Evolutionary conservation across 441 rosid species (phyloP).

Genomic region (Pelargonium citronellum): DNA sequence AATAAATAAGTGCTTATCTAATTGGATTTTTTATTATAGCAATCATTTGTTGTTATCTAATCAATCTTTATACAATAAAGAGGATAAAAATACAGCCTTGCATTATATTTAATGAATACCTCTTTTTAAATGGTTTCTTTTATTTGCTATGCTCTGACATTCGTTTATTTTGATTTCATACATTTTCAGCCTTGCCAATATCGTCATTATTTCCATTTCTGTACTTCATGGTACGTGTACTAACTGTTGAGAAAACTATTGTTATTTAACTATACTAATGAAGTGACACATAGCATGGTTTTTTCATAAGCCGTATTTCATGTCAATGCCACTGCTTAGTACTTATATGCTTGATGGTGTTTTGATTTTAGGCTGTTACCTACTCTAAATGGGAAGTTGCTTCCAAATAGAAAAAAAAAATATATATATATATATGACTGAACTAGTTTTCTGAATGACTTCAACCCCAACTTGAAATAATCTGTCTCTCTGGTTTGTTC

Average conservation of each 20-base stretch:
- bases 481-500: not conserved
- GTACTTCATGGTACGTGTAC: conserved; percentile 20
- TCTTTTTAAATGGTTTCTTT: not conserved
- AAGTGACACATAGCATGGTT: not conserved
- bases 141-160: not conserved
- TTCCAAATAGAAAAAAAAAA: too few species aligned
- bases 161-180: not conserved
- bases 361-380: not conserved
- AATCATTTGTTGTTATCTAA: too few species aligned
- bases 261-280: not conserved
- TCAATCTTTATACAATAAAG: too few species aligned
- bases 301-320: not conserved
- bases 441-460: not conserved
- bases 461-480: not conserved
- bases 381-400: too few species aligned
- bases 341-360: not conserved
- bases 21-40: too few species aligned
- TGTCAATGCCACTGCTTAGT: not conserved
- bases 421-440: too few species aligned
- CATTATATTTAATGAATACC: too few species aligned
- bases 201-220: conserved; percentile 19
- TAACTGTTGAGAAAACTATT: not conserved
- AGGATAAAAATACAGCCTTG: too few species aligned
- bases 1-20: too few species aligned
- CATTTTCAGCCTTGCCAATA: conserved; percentile 19